A percentile compares a stretch with the other conserved stretches of the same genome.
Conservation (phyloP, 768 basidiomycete genomes). For the Pholiota molesta region DNA sequence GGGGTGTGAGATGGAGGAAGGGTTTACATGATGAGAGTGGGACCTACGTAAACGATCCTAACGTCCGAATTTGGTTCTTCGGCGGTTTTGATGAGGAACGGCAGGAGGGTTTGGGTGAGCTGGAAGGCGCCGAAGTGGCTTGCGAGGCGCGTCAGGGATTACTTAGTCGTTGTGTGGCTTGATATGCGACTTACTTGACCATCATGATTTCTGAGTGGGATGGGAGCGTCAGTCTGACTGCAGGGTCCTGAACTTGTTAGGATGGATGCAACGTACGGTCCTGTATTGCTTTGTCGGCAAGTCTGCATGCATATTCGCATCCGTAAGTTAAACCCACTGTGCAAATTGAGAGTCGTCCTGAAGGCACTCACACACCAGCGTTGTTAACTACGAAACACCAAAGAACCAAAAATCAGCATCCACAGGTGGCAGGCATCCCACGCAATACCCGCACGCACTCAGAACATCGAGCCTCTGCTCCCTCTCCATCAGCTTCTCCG, state of each 20-base stretch:
- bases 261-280: background rate
- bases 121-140: constrained; percentile 27
- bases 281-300: constrained; percentile 2
- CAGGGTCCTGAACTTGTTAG: background rate
- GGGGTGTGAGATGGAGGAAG: too few species aligned
- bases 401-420: background rate
- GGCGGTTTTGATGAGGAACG: constrained; percentile 30
- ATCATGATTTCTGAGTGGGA: constrained; percentile 3
- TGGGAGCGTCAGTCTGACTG: background rate
- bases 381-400: constrained; percentile 15
- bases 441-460: constrained; percentile 31
- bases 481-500: constrained; percentile 41
- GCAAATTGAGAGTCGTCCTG: background rate
- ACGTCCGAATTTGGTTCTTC: constrained; percentile 29
- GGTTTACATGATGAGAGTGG: too few species aligned
- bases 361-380: constrained; percentile 14
- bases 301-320: background rate
- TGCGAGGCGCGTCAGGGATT: background rate
- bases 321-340: background rate
- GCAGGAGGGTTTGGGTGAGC: constrained; percentile 29
- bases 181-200: constrained; percentile 7
- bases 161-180: too few species aligned
- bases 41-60: constrained; percentile 30
- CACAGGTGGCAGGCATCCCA: too few species aligned
- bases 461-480: constrained; percentile 54